Evolutionary conservation across 441 rosid genomes (phyloP).

Genomic region (Manihot esculenta): DNA sequence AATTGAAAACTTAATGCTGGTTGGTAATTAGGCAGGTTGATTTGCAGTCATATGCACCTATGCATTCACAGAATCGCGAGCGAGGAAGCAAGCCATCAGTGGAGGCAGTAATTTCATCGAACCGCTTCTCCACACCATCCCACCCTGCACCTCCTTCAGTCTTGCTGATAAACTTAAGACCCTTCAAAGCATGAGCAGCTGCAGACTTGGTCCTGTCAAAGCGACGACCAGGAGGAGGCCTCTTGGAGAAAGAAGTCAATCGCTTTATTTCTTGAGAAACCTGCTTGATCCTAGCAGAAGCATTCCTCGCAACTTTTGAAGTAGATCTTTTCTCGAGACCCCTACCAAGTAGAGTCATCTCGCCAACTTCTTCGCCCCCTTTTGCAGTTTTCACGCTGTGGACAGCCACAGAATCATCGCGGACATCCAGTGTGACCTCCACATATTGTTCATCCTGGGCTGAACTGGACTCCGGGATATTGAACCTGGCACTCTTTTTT

Average conservation of each 20-base stretch:
- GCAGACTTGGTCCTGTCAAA: slow-evolving; percentile 78
- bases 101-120: slow-evolving; percentile 60
- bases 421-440: slow-evolving; percentile 75
- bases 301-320: slow-evolving; percentile 44
- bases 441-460: slow-evolving; percentile 41
- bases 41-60: slow-evolving; percentile 41
- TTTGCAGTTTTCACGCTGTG: slow-evolving; percentile 61
- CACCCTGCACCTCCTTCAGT: slow-evolving; percentile 59
- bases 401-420: slow-evolving; percentile 67
- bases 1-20: too few relatives aligned
- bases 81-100: slow-evolving; percentile 58
- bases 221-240: slow-evolving; percentile 41
- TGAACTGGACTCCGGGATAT: slow-evolving; percentile 31
- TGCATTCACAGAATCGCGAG: slow-evolving; percentile 76
- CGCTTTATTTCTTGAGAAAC: slow-evolving; percentile 76
- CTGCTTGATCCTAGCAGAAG: slow-evolving; percentile 60
- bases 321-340: slow-evolving; percentile 55
- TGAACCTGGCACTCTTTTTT: slow-evolving; percentile 71
- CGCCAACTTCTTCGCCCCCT: slow-evolving; percentile 48
- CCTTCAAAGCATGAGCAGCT: slow-evolving; percentile 73
- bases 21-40: too few relatives aligned
- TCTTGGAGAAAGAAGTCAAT: slow-evolving; percentile 50
- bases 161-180: slow-evolving; percentile 82
- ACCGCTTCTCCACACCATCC: slow-evolving; percentile 72
- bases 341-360: slow-evolving; percentile 57